Evolutionary conservation across 345 rosid species (phyloP).

Genomic region (Citrus glauca): DNA sequence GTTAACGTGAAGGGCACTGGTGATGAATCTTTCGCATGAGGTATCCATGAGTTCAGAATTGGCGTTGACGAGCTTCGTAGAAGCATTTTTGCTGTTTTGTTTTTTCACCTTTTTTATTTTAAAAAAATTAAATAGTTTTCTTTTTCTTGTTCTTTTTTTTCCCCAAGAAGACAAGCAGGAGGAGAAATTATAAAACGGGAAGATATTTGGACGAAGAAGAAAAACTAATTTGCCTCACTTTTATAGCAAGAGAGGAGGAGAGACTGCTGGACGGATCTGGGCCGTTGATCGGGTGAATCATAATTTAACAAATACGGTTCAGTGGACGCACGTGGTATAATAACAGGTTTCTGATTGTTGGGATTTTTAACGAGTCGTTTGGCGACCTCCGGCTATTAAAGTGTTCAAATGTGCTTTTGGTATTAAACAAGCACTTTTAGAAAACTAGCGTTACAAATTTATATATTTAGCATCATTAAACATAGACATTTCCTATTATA

Average conservation of each 20-base stretch:
- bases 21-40: slow-evolving; percentile 37
- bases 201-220: not conserved
- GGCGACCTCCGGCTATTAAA: not conserved
- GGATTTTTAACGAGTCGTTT: slow-evolving; percentile 9
- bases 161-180: not conserved
- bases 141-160: no score
- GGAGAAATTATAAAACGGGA: not conserved
- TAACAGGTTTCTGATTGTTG: not conserved
- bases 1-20: slow-evolving; percentile 29
- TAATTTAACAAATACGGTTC: not conserved
- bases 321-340: slow-evolving; percentile 11
- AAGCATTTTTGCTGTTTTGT: slow-evolving; percentile 37
- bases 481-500: not conserved
- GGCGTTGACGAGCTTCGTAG: slow-evolving; percentile 80
- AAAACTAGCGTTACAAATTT: not conserved
- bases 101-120: not conserved
- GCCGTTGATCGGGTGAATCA: slow-evolving; percentile 21
- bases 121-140: no score
- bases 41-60: slow-evolving; percentile 50
- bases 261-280: slow-evolving; percentile 9
- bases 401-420: not conserved
- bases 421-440: not conserved
- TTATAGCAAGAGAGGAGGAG: slow-evolving; percentile 11
- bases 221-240: not conserved
- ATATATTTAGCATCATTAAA: not conserved